Conservation (phyloP, 1,284 basidiomycete genomes). For the Moesziomyces sp. region DNA sequence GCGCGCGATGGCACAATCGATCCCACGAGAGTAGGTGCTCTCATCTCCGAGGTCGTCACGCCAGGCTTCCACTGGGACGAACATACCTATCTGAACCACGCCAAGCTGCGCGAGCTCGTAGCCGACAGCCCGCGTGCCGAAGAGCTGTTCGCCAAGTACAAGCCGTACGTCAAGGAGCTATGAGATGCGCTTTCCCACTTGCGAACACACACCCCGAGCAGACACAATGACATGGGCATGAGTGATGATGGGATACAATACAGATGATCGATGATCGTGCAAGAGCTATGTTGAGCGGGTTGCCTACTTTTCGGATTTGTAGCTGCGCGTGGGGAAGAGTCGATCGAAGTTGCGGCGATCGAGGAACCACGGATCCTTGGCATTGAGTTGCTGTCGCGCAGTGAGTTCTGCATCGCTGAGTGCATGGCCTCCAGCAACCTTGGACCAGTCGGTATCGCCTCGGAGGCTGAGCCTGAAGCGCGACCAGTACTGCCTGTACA, state of each 20-base stretch:
- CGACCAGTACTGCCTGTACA: conserved; percentile 45
- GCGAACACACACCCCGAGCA: no score
- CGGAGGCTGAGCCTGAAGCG: conserved; percentile 45
- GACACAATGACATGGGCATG: neutral
- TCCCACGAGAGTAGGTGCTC: conserved; percentile 22
- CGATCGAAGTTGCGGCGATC: conserved; percentile 49
- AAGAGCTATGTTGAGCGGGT: neutral
- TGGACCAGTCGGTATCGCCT: conserved; percentile 42
- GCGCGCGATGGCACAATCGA: conserved; percentile 14
- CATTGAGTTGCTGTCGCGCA: conserved; percentile 21
- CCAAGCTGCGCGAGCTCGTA: conserved; percentile 34
- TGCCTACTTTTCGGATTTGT: conserved; percentile 5
- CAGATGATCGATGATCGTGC: conserved; percentile 7
- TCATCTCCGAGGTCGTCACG: conserved; percentile 53
- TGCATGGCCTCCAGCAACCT: conserved; percentile 10
- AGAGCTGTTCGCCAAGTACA: conserved; percentile 25
- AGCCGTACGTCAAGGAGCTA: conserved; percentile 43
- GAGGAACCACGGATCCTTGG: conserved; percentile 53
- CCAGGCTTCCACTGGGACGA: conserved; percentile 55
- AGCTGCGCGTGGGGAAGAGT: conserved; percentile 34
- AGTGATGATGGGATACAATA: conserved; percentile 6
- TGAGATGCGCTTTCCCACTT: neutral
- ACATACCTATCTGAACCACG: conserved; percentile 42
- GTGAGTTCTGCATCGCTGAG: conserved; percentile 17
- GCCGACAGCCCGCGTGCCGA: conserved; percentile 20